Evolutionary conservation across 2,329 filamentous ascomycete genomes (phyloP).

Genomic region (Beauveria brongniartii): DNA sequence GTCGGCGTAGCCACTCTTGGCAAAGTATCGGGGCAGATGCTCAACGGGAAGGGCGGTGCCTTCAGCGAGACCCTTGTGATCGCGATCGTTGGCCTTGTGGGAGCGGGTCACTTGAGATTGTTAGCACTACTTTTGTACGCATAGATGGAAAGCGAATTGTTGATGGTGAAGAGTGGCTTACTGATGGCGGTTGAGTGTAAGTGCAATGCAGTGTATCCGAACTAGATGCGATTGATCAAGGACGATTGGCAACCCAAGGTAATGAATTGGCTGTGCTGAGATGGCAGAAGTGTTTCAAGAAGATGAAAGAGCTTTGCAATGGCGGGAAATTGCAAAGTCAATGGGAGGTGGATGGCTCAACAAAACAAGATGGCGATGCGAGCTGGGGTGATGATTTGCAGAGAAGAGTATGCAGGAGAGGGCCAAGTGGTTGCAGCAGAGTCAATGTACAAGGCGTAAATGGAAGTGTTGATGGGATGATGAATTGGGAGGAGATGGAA

Average conservation of each 20-base stretch:
- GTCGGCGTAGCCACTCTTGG: constrained; percentile 74
- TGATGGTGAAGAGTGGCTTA: background rate
- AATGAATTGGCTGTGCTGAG: background rate
- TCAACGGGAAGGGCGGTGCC: constrained; percentile 62
- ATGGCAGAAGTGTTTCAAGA: background rate
- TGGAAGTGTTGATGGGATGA: constrained; percentile 6
- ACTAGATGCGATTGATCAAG: background rate
- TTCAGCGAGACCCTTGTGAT: constrained; percentile 73
- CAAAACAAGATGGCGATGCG: background rate
- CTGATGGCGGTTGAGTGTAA: background rate
- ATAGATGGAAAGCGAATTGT: background rate
- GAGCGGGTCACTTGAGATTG: constrained; percentile 84
- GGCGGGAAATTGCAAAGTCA: background rate
- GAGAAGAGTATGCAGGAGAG: no score
- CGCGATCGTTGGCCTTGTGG: constrained; percentile 90
- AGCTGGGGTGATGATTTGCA: background rate
- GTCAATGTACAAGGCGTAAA: background rate
- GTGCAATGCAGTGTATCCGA: background rate
- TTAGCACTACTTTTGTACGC: background rate
- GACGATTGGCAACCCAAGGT: background rate
- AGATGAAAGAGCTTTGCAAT: background rate
- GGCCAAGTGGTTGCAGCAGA: background rate
- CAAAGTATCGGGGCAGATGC: constrained; percentile 84
- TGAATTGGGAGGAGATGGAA: constrained; percentile 9
- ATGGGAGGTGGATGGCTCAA: background rate